Base-by-base conservation (phyloP, 805 yeast species). In the Yarrowia bubula region DNA sequence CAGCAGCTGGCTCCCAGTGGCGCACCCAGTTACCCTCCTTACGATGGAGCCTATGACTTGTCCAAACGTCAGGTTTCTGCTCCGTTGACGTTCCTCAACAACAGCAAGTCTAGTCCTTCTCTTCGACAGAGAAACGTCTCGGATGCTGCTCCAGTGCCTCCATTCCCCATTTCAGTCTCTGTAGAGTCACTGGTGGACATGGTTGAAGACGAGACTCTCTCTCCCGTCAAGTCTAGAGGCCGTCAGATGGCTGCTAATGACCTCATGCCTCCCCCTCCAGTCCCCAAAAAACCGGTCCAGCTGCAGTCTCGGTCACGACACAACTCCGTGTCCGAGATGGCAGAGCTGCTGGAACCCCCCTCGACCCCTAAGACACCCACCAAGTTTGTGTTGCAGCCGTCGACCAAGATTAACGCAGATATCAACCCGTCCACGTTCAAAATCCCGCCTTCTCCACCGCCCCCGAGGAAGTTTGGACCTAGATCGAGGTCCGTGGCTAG, bases 401-500 rank as follows among this genome's bases (percentile, higher is more conserved):
- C 61, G 15, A 43, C 64, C 39, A 58, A 58, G 35, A 58, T 58
- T 15, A 58, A 58, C 50, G 39, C 64, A 11, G 51, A 43, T 8
- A 58, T 58, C 22, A 51, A 58, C 15, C 64, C 64, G 41, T 58
- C 64, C 42, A 43, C 64, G 37, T 58, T 58, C 64, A 58, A 58
- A 11, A 58, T 58, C 41, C 48, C 51, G 28, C 72, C 65, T 7
- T 64, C 67, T 9, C 69, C 69, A 2, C 64, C 67, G 3, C 65
- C 68, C 3, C 67, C 68, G 10, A 65, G 73, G 15, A 67, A 66
- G 53, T 69, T 70, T 44, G 71, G 71, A 7, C 69, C 71, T 3
- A 66, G 68, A 41, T 64, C 71, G 69, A 53, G 66, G 71, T 53
- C 67, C 9, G 66, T 74, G 6, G 84, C 70, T 15, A 61, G 70